Conservation (phyloP, 768 basidiomycete species). For the Russula olivacea region DNA sequence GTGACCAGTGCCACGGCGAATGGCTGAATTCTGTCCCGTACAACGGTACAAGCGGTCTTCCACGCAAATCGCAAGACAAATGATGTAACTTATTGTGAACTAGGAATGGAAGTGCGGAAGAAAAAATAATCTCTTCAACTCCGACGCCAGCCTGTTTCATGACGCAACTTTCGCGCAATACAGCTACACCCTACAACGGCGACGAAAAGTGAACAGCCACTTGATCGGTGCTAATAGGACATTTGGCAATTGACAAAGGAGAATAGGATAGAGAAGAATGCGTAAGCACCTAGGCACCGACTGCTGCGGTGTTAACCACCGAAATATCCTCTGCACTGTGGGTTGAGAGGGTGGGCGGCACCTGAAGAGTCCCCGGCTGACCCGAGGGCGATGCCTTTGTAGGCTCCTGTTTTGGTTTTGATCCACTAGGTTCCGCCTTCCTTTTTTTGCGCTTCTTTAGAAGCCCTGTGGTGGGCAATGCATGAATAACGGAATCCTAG, state of each 20-base stretch:
- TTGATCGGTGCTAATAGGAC: background rate
- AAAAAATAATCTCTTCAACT: background rate
- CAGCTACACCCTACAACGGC: background rate
- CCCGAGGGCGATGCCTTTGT: background rate
- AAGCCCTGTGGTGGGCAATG: conserved; percentile 41
- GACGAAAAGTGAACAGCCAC: background rate
- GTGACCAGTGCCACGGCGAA: background rate
- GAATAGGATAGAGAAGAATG: background rate
- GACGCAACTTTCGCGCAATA: background rate
- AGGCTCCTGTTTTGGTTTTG: background rate
- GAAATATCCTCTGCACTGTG: background rate
- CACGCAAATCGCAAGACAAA: background rate
- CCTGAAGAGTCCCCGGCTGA: background rate
- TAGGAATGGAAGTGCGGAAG: background rate
- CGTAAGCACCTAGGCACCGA: conserved; percentile 1
- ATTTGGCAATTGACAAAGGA: background rate
- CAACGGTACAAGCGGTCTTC: background rate
- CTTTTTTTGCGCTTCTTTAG: conserved; percentile 74
- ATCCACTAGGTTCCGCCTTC: conserved; percentile 34
- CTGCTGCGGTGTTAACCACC: background rate
- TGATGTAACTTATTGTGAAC: background rate
- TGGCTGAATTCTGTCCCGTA: background rate
- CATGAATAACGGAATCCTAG: conserved; percentile 13
- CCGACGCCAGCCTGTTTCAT: background rate
- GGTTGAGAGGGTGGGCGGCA: background rate